A percentile compares a stretch with the other conserved stretches of the same genome.
These are phyloP conservation scores for Stachybotrys chartarum DNA, from an alignment of 2,329 filamentous ascomycete genomes.

Conservation along the genomic window DNA sequence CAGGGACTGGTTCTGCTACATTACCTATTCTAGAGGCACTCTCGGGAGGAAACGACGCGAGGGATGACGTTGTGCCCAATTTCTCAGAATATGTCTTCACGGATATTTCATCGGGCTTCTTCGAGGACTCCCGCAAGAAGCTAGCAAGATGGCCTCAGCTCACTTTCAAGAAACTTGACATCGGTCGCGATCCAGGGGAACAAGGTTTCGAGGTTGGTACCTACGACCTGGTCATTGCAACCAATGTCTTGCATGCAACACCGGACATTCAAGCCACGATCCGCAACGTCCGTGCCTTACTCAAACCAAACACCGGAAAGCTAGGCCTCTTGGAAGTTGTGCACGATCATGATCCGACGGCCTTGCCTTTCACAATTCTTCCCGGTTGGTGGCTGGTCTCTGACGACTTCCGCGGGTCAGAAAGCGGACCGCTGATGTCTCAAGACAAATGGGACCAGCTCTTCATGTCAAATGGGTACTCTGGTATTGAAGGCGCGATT, in stretches of 20 bases:
- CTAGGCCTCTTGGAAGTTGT: constrained; percentile 4
- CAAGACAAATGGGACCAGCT: background rate
- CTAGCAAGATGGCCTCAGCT: constrained; percentile 4
- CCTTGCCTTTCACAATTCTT: constrained; percentile 16
- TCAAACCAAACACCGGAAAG: constrained; percentile 33
- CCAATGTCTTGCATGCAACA: constrained; percentile 27
- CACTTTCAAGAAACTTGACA: constrained; percentile 9
- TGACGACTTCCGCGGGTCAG: background rate
- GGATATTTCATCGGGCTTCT: constrained; percentile 13
- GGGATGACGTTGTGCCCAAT: too few species aligned
- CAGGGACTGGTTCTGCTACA: constrained; percentile 8
- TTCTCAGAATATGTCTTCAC: constrained; percentile 14
- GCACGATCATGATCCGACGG: background rate
- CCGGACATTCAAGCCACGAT: constrained; percentile 11
- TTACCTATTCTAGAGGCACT: constrained; percentile 19
- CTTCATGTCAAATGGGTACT: background rate
- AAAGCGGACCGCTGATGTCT: too few species aligned
- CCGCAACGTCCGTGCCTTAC: constrained; percentile 22
- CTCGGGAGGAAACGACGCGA: constrained; percentile 9
- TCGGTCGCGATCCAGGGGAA: constrained; percentile 6
- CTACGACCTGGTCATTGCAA: constrained; percentile 27
- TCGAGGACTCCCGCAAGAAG: constrained; percentile 10
- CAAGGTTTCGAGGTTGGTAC: constrained; percentile 18
- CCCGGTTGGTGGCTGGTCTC: constrained; percentile 25
- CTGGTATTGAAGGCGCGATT: constrained; percentile 2